Percentiles rank a stretch among this genome's conserved stretches.
Conservation (phyloP, 129 eudicot genomes). For the sunflower (Helianthus annuus) region DNA sequence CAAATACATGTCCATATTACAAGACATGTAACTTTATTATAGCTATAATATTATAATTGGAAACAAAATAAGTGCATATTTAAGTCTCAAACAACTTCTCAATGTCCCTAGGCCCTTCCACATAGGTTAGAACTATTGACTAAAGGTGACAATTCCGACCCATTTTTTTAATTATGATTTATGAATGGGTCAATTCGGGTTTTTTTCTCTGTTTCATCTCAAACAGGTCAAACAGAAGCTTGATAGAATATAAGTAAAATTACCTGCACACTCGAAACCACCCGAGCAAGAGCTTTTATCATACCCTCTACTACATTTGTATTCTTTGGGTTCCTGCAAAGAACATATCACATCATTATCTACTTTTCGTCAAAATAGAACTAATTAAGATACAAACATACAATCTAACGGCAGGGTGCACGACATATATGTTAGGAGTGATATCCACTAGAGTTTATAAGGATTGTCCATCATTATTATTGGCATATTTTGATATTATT, state of each 20-base stretch:
- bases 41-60: background rate
- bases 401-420: background rate
- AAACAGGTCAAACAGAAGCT: background rate
- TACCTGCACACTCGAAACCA: slow-evolving; percentile 86
- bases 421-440: background rate
- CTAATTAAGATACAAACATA: background rate
- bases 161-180: background rate
- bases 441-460: background rate
- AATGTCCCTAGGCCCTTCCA: slow-evolving; percentile 11
- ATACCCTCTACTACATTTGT: slow-evolving; percentile 93
- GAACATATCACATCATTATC: slow-evolving; percentile 4
- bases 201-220: background rate
- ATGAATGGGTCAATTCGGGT: background rate
- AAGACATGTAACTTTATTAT: slow-evolving; percentile 17
- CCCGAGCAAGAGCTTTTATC: slow-evolving; percentile 98
- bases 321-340: slow-evolving; percentile 88
- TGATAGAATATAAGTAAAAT: background rate
- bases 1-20: slow-evolving; percentile 8
- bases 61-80: background rate
- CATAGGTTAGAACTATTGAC: slow-evolving; percentile 1
- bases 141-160: slow-evolving; percentile 14
- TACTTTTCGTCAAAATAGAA: slow-evolving; percentile 16
- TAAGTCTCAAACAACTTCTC: slow-evolving; percentile 1
- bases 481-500: background rate
- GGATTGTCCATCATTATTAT: background rate